phyloP scores from a whole-genome alignment of 768 basidiomycete genomes.

The Lanmaoa rubissima region DNA sequence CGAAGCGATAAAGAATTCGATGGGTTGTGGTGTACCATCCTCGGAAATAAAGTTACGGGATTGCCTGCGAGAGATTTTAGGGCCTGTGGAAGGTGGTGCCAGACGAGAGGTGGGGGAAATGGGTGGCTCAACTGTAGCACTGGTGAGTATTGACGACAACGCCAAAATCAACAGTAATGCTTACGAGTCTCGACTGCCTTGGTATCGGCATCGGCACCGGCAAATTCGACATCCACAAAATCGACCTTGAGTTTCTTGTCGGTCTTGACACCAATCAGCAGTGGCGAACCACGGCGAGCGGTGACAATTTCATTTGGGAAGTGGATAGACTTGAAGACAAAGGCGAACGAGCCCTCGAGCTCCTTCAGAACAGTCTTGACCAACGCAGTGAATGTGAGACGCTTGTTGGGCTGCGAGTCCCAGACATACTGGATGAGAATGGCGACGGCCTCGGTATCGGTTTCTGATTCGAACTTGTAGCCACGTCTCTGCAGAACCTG shows the following conservation, averaged over 20 bases:
- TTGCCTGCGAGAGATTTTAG: constrained; percentile 89
- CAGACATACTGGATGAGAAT: constrained; percentile 96
- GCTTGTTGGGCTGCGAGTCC: constrained; percentile 87
- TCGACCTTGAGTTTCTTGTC: constrained; percentile 99
- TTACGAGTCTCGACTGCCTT: constrained; percentile 43
- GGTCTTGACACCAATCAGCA: constrained; percentile 97
- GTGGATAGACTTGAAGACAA: constrained; percentile 96
- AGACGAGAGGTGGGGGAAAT: constrained; percentile 62
- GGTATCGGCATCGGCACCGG: constrained; percentile 62
- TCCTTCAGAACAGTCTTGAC: constrained; percentile 97
- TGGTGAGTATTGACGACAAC: constrained; percentile 1
- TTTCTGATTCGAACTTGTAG: constrained; percentile 91
- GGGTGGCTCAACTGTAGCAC: constrained; percentile 40
- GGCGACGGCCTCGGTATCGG: constrained; percentile 97
- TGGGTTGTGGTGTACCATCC: constrained; percentile 96
- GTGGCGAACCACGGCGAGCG: constrained; percentile 94
- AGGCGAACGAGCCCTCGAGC: constrained; percentile 97
- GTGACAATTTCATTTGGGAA: constrained; percentile 96
- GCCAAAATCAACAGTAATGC: constrained; percentile 12
- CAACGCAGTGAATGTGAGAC: constrained; percentile 83
- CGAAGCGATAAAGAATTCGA: constrained; percentile 99
- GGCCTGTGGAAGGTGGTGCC: constrained; percentile 54
- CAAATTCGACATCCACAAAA: constrained; percentile 97
- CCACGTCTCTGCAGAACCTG: constrained; percentile 95
- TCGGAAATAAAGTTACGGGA: constrained; percentile 98